Evolutionary conservation across 768 basidiomycete species (phyloP), one percentile per base, ranked within the genome.

Genomic region (Trametes cingulata): DNA sequence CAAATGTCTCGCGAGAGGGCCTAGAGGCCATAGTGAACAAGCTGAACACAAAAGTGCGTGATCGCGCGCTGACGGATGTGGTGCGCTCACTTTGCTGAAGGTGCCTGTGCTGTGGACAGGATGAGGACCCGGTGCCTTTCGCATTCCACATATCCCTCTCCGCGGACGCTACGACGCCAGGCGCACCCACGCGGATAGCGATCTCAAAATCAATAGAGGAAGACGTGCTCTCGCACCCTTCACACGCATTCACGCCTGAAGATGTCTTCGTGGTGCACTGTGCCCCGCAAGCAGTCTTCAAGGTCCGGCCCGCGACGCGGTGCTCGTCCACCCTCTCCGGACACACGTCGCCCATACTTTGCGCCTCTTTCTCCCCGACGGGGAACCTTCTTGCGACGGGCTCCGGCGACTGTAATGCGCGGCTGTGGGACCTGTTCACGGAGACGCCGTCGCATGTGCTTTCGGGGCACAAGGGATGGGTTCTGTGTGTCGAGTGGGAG

Each of bases 401-500:
- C 1, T 93, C 94, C 0, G 97, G 95, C 1, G 97, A 98, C 69
- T 93, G 91, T 25, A 91, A 88, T 58, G 94, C 90, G 13, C 85
- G 97, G 3, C 75, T 99, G 22, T 98, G 97, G 97, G 90, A 98
- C 73, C 82, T 98, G 49, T 83, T 89, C 68, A 96, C 91, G 0
- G 97, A 98, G 73, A 89, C 86, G 6, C 96, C 97, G 1, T 92
- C 91, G 40, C 89, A 92, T 70, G 88, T 87, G 14, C 80, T 98
- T 17, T 75, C 82, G 0, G 97, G 97, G 0, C 97, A 99, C 69
- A 86, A 86, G 65, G 95, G 95, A 0, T 98, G 95, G 96, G 94
- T 99, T 1, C 80, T 98, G 1, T 98, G 94, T 66, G 91, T 95
- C 5, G 97, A 98, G 69, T 99, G 96, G 95, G 95, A 98, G 68